phyloP scores from a whole-genome alignment of 495 filamentous ascomycete genomes.

The Penicillium lagena region DNA sequence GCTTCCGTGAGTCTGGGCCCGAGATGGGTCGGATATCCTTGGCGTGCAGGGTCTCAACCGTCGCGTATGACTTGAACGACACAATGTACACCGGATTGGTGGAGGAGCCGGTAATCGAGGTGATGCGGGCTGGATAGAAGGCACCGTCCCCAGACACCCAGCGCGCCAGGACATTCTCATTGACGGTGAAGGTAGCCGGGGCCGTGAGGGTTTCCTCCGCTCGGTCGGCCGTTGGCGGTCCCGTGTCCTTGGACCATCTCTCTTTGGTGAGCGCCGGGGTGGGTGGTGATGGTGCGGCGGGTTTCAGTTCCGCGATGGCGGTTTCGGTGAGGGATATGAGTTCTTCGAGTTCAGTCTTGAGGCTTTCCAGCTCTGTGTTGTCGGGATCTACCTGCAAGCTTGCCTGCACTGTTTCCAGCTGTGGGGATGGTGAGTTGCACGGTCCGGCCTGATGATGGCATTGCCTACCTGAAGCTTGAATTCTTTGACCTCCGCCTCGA shows the following conservation, averaged over 20 bases:
- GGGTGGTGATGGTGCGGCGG: conserved; percentile 41
- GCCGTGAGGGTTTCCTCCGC: conserved; percentile 32
- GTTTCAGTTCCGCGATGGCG: conserved; percentile 73
- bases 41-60: conserved; percentile 74
- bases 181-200: conserved; percentile 66
- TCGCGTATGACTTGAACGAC: conserved; percentile 81
- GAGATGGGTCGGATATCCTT: conserved; percentile 78
- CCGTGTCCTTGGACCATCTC: conserved; percentile 64
- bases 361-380: conserved; percentile 71
- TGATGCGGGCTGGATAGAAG: conserved; percentile 91
- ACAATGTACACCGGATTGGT: conserved; percentile 87
- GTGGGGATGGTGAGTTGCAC: background rate
- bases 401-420: conserved; percentile 77
- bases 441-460: conserved; percentile 69
- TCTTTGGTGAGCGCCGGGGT: conserved; percentile 45
- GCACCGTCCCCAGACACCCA: conserved; percentile 85
- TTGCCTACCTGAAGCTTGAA: conserved; percentile 73
- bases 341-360: conserved; percentile 78
- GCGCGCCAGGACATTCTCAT: conserved; percentile 82
- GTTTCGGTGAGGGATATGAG: conserved; percentile 73
- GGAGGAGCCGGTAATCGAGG: conserved; percentile 83
- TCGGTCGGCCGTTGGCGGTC: conserved; percentile 32
- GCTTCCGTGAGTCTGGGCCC: conserved; percentile 65
- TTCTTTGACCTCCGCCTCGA: conserved; percentile 74
- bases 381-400: conserved; percentile 77